Percentiles rank a stretch among this genome's conserved stretches.
phyloP scores from a whole-genome alignment of 352 stramenopile species.

The Phytophthora citrophthora region DNA sequence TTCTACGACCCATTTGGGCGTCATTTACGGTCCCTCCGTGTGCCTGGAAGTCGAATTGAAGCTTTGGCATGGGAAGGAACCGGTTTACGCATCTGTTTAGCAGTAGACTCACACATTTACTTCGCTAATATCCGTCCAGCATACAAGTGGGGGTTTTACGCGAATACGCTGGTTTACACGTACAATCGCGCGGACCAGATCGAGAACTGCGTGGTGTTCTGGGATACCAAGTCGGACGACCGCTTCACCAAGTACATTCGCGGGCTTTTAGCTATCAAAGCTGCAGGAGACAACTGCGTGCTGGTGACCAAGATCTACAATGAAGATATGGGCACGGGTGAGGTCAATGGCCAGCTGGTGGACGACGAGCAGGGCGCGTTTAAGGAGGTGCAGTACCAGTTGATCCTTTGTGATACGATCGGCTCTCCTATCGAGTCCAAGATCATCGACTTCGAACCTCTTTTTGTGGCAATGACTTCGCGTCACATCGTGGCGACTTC shows the following conservation, averaged over 20 bases:
- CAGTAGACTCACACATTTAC: conserved; percentile 95
- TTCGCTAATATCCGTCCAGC: conserved; percentile 94
- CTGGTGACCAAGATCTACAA: conserved; percentile 87
- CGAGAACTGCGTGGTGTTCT: conserved; percentile 92
- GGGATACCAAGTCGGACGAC: conserved; percentile 91
- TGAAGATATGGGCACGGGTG: conserved; percentile 55
- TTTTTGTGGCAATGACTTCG: conserved; percentile 89
- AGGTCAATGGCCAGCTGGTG: conserved; percentile 28
- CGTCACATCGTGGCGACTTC: conserved; percentile 84
- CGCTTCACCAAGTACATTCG: conserved; percentile 89
- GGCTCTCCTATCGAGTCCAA: conserved; percentile 87
- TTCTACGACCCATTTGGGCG: conserved; percentile 93
- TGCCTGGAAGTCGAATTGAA: conserved; percentile 89
- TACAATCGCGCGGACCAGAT: conserved; percentile 91
- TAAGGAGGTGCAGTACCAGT: conserved; percentile 79
- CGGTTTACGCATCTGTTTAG: conserved; percentile 91
- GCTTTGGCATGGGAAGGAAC: conserved; percentile 92
- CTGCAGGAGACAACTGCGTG: conserved; percentile 87
- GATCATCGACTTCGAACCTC: conserved; percentile 84
- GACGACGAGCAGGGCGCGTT: conserved; percentile 35
- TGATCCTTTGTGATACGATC: conserved; percentile 90
- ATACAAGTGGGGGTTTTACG: conserved; percentile 93
- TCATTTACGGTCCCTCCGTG: conserved; percentile 86
- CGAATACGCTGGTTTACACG: conserved; percentile 91
- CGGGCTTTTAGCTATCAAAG: conserved; percentile 77